These are phyloP conservation scores for Talaromyces ruber DNA, from an alignment of 495 filamentous ascomycete species.

Conservation along the genomic window DNA sequence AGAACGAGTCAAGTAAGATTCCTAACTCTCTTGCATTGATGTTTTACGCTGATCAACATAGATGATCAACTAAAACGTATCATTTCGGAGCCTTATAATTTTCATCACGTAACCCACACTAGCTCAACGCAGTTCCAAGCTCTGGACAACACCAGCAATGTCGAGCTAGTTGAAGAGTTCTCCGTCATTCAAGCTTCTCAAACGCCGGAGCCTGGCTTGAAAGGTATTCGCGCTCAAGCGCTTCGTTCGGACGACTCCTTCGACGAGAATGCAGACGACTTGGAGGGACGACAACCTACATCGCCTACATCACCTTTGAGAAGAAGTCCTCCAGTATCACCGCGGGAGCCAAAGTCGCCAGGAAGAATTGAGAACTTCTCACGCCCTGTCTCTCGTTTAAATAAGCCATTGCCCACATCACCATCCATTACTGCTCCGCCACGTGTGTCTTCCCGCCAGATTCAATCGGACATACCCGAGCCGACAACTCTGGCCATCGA, in stretches of 20 bases:
- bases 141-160: constrained; percentile 45
- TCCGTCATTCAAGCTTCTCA: constrained; percentile 62
- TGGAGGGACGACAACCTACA: constrained; percentile 12
- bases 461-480: constrained; percentile 21
- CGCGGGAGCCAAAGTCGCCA: constrained; percentile 19
- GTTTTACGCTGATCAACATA: constrained; percentile 6
- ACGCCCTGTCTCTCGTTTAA: constrained; percentile 33
- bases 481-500: constrained; percentile 35
- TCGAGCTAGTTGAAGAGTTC: constrained; percentile 58
- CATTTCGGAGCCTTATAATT: constrained; percentile 82
- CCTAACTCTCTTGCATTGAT: background rate
- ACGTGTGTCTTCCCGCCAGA: constrained; percentile 16
- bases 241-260: constrained; percentile 51
- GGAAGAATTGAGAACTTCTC: constrained; percentile 42
- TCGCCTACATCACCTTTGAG: constrained; percentile 8
- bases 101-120: constrained; percentile 79
- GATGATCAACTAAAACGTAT: constrained; percentile 34
- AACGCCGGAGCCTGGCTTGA: constrained; percentile 47
- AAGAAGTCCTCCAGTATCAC: constrained; percentile 16
- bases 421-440: constrained; percentile 23
- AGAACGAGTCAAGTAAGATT: constrained; percentile 27
- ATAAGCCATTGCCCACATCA: constrained; percentile 20
- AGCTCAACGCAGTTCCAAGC: constrained; percentile 53
- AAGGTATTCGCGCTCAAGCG: constrained; percentile 55
- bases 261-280: constrained; percentile 15